Base-by-base conservation (phyloP, 2,329 filamentous ascomycete species). In the Trichoderma semiorbis region DNA sequence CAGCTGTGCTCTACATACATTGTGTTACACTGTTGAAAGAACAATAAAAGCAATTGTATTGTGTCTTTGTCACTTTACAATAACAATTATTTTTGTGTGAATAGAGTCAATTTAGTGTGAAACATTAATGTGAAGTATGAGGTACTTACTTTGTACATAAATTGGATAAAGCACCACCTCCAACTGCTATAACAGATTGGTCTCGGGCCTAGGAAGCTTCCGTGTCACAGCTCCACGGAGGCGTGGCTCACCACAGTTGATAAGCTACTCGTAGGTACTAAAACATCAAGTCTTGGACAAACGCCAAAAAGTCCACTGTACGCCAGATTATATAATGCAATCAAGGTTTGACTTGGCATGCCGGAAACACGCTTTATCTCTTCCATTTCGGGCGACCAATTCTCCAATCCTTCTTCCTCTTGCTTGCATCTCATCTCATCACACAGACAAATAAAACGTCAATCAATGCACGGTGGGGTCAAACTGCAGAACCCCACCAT, bases 401-500 rank as follows among this genome's bases (percentile, higher is more conserved):
- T 11, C 1, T 10, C 21, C n/a, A 21, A 50, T 7, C 47, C 10
- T 28, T 30, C 21, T 10, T 30, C 12, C 8, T 32, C 10, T 21
- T 64, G 34, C 5, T 32, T 47, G 28, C 26, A 28, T n/a, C 39
- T 43, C 36, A n/a, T 8, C 53, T 39, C 34, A 43, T 21, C 43
- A 6, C 28, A 50, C 30, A 36, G 12, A 36, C 47, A 67, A 60
- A 60, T 21, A 21, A 50, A 50, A 50, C 16, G 16, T 18, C 36
- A 26, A 34, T 32, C 30, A 66, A 39, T 39, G n/a, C 24, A 50
- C 66, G 21, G 67, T 69, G 67, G 67, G 67, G 67, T 69, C 55
- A 12, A 60, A 61, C 39, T 16, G 47, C 43, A 53, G 50, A 70
- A 70, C 68, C 68, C 68, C 68, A 70, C 68, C 68, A 70, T 64